A percentile compares a stretch with the other conserved stretches of the same genome.
These are phyloP conservation scores for Didymella lethalis DNA, from an alignment of 2,329 filamentous ascomycete species.

Conservation along the genomic window DNA sequence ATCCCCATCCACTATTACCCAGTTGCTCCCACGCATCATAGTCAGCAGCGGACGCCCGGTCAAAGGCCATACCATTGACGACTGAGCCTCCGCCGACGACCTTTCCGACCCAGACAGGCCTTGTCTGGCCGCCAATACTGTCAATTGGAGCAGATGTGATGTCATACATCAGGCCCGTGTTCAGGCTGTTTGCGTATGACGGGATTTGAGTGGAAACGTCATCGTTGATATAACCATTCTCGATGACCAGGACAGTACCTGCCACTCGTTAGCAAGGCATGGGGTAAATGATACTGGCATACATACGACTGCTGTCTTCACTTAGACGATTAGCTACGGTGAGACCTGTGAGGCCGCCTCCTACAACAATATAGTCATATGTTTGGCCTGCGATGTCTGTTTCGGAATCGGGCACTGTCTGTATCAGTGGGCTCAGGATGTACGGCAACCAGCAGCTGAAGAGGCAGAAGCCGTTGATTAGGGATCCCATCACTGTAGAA, in stretches of 20 bases:
- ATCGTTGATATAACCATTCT: slow-evolving; percentile 36
- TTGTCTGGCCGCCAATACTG: slow-evolving; percentile 24
- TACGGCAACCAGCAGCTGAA: slow-evolving; percentile 30
- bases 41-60: slow-evolving; percentile 47
- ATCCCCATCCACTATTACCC: slow-evolving; percentile 61
- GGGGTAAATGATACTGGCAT: neutral
- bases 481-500: slow-evolving; percentile 20
- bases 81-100: slow-evolving; percentile 50
- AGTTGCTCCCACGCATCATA: slow-evolving; percentile 65
- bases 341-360: slow-evolving; percentile 42
- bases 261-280: slow-evolving; percentile 1
- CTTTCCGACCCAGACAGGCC: slow-evolving; percentile 32
- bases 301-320: slow-evolving; percentile 35
- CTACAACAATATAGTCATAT: slow-evolving; percentile 45
- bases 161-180: slow-evolving; percentile 34
- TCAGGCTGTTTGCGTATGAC: slow-evolving; percentile 33
- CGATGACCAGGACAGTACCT: slow-evolving; percentile 42
- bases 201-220: slow-evolving; percentile 36
- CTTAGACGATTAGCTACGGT: slow-evolving; percentile 43
- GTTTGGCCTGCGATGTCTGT: slow-evolving; percentile 29
- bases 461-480: slow-evolving; percentile 24
- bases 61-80: slow-evolving; percentile 52
- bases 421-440: slow-evolving; percentile 1
- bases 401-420: slow-evolving; percentile 16
- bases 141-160: slow-evolving; percentile 35